These are phyloP conservation scores for Codiaeum variegatum DNA, from an alignment of 441 rosid genomes.

Conservation along the genomic window DNA sequence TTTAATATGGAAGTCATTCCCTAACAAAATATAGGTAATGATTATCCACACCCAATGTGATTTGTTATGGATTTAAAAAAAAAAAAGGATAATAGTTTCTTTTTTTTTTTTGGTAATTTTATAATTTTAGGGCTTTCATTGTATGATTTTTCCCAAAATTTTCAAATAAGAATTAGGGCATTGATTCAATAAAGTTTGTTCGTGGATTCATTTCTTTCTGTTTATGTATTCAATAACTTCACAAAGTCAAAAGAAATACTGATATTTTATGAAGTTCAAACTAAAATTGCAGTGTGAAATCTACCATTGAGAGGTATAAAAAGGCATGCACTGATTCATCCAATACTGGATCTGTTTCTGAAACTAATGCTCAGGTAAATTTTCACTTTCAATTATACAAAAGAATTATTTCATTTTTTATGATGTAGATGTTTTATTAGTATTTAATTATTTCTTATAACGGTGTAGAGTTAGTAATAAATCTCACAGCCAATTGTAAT, in stretches of 20 bases:
- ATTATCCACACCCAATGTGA: no score
- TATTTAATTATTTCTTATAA: no score
- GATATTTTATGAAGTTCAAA: background rate
- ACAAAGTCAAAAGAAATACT: background rate
- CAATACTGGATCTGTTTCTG: slow-evolving; percentile 64
- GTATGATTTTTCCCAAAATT: no score
- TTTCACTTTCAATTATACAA: background rate
- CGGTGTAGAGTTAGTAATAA: no score
- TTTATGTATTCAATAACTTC: no score
- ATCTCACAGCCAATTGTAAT: no score
- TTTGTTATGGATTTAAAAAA: no score
- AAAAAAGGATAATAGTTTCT: no score
- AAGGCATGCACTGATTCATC: slow-evolving; percentile 65
- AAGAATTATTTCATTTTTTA: background rate
- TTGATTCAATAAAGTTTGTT: background rate
- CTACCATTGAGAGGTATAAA: slow-evolving; percentile 90
- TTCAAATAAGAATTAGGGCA: no score
- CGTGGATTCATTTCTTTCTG: background rate
- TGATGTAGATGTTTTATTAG: background rate
- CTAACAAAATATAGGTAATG: no score
- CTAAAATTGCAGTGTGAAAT: slow-evolving; percentile 24
- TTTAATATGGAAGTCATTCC: no score
- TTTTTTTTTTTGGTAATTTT: no score
- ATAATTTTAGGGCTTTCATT: background rate
- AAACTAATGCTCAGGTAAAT: slow-evolving; percentile 82